Evolutionary conservation across 2,329 filamentous ascomycete species (phyloP).

Genomic region (Stylonectria norvegica): DNA sequence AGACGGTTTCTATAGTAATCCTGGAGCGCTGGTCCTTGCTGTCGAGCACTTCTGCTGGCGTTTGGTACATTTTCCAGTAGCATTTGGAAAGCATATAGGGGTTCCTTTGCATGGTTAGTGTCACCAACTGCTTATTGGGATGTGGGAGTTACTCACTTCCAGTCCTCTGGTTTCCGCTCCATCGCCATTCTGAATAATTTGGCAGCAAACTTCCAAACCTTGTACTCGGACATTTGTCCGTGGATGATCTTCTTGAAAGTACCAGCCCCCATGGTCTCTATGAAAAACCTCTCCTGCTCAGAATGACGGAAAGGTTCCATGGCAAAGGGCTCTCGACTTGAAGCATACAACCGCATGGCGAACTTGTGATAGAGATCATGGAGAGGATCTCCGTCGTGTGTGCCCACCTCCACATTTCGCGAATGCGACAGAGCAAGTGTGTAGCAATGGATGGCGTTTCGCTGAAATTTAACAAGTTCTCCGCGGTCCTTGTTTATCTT

Average conservation of each 20-base stretch:
- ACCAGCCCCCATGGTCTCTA: slow-evolving; percentile 46
- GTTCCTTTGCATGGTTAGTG: slow-evolving; percentile 39
- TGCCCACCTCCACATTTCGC: slow-evolving; percentile 40
- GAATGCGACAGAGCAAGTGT: slow-evolving; percentile 58
- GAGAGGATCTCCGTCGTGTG: slow-evolving; percentile 49
- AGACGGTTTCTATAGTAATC: slow-evolving; percentile 36
- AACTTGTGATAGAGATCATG: slow-evolving; percentile 60
- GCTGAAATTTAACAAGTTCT: slow-evolving; percentile 72
- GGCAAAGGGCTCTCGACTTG: slow-evolving; percentile 58
- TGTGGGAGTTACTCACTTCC: slow-evolving; percentile 45
- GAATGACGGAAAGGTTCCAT: slow-evolving; percentile 59
- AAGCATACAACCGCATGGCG: slow-evolving; percentile 59
- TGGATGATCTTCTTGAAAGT: slow-evolving; percentile 53
- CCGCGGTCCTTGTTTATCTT: slow-evolving; percentile 81
- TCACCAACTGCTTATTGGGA: neutral
- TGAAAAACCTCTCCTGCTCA: slow-evolving; percentile 56
- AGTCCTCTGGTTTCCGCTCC: slow-evolving; percentile 51
- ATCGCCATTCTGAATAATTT: slow-evolving; percentile 55
- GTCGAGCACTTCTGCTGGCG: slow-evolving; percentile 42
- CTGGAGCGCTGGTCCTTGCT: slow-evolving; percentile 37
- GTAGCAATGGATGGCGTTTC: slow-evolving; percentile 79
- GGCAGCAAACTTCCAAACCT: slow-evolving; percentile 60
- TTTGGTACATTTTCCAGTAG: slow-evolving; percentile 62
- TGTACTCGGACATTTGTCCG: slow-evolving; percentile 56
- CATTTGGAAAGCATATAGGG: slow-evolving; percentile 61